phyloP scores from a whole-genome alignment of 2,329 filamentous ascomycete genomes.

The Arthrobotrys sphaeroides region DNA sequence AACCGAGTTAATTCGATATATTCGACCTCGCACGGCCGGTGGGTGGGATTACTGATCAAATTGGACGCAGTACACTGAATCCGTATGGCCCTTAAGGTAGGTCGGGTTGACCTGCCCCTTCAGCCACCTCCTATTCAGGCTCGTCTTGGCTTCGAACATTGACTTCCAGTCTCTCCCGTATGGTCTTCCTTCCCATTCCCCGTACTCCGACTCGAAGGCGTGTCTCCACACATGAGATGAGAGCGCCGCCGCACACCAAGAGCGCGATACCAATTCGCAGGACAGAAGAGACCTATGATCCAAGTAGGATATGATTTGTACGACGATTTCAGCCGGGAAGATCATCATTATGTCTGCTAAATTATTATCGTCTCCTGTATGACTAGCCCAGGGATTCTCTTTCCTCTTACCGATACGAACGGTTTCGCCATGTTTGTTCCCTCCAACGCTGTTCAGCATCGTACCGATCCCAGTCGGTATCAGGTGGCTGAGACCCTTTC shows the following conservation, averaged over 20 bases:
- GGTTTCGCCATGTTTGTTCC: neutral
- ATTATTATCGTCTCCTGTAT: neutral
- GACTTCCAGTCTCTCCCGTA: conserved; percentile 80
- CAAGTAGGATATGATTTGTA: conserved; percentile 70
- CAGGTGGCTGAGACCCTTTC: conserved; percentile 18
- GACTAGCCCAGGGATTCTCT: neutral
- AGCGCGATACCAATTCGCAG: conserved; percentile 68
- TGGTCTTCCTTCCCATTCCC: conserved; percentile 67
- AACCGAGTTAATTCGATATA: neutral
- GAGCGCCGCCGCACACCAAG: conserved; percentile 68
- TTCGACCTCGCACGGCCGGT: conserved; percentile 61
- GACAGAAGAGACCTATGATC: conserved; percentile 68
- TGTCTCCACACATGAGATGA: conserved; percentile 71
- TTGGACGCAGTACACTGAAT: conserved; percentile 97
- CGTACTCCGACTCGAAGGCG: conserved; percentile 70
- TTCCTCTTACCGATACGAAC: conserved; percentile 29
- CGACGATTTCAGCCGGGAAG: conserved; percentile 70
- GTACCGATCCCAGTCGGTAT: conserved; percentile 32
- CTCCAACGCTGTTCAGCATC: conserved; percentile 19
- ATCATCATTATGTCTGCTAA: conserved; percentile 65
- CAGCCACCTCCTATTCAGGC: conserved; percentile 82
- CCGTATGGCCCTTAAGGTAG: conserved; percentile 90
- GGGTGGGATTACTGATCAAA: conserved; percentile 87
- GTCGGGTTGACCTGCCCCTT: conserved; percentile 79
- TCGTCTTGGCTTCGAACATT: conserved; percentile 79